Evolutionary conservation across 139 green algal genomes (phyloP).

Genomic region (Chlamydomonas sp.): DNA sequence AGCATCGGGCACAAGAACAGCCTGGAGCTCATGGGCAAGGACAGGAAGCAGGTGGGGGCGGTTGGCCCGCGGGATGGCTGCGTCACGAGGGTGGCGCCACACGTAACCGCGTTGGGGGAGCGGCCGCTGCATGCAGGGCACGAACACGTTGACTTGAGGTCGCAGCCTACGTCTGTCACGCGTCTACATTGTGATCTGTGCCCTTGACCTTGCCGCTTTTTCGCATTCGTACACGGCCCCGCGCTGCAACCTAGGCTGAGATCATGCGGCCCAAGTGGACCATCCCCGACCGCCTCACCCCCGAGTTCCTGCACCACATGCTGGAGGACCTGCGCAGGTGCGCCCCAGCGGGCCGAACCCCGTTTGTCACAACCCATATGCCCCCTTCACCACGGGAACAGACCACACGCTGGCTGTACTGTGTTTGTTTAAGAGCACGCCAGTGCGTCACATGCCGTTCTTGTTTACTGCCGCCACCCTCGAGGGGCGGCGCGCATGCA

Average conservation of each 20-base stretch:
- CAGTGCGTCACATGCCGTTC: too few relatives aligned
- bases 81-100: not conserved
- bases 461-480: too few relatives aligned
- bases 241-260: not conserved
- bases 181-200: not conserved
- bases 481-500: too few relatives aligned
- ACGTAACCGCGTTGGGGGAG: not conserved
- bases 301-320: slow-evolving; percentile 46
- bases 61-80: not conserved
- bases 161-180: not conserved
- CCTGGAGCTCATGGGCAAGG: slow-evolving; percentile 9
- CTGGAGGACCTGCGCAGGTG: slow-evolving; percentile 33
- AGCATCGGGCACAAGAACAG: slow-evolving; percentile 8
- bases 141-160: not conserved
- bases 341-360: not conserved
- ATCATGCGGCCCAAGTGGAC: not conserved
- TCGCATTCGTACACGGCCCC: not conserved
- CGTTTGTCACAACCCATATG: not conserved
- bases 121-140: not conserved
- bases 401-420: not conserved
- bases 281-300: slow-evolving; percentile 54
- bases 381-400: not conserved
- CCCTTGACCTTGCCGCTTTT: not conserved
- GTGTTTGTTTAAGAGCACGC: not conserved
- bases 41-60: not conserved